phyloP scores from a whole-genome alignment of 257 asterid species.

The Fraxinus anomala region DNA sequence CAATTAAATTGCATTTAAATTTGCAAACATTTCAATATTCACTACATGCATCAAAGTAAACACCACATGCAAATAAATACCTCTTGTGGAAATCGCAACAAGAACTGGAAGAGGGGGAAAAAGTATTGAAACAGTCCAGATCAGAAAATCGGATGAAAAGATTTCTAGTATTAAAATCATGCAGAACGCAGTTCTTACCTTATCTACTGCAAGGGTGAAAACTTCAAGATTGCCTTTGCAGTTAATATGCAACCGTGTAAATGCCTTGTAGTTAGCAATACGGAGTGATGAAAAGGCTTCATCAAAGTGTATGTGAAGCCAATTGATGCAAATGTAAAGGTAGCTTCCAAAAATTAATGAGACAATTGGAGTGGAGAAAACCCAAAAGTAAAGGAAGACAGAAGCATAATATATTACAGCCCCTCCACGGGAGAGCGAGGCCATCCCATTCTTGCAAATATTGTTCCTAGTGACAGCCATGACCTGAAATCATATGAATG shows the following conservation, averaged over 20 bases:
- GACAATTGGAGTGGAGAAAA: constrained; percentile 92
- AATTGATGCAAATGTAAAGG: constrained; percentile 88
- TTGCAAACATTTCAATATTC: not conserved
- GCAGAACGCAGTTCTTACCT: constrained; percentile 45
- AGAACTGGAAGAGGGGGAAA: not conserved
- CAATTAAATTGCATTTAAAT: not conserved
- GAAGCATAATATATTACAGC: constrained; percentile 89
- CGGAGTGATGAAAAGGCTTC: constrained; percentile 98
- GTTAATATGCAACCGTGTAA: constrained; percentile 83
- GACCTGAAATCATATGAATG: constrained; percentile 47
- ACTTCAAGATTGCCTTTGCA: constrained; percentile 81
- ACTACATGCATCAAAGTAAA: not conserved
- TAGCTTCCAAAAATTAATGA: constrained; percentile 95
- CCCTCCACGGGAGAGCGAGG: constrained; percentile 76
- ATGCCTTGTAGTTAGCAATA: constrained; percentile 93
- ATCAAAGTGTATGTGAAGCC: constrained; percentile 97
- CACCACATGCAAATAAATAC: not conserved
- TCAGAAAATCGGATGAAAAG: not conserved
- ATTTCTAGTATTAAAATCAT: not conserved
- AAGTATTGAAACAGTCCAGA: not conserved
- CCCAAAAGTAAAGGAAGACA: constrained; percentile 96
- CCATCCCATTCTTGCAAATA: constrained; percentile 90
- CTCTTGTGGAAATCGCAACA: not conserved
- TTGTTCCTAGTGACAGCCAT: constrained; percentile 90
- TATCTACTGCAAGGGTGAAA: constrained; percentile 94